Base-by-base conservation (phyloP, 2,329 filamentous ascomycete species). In the Phoma herbarum region DNA sequence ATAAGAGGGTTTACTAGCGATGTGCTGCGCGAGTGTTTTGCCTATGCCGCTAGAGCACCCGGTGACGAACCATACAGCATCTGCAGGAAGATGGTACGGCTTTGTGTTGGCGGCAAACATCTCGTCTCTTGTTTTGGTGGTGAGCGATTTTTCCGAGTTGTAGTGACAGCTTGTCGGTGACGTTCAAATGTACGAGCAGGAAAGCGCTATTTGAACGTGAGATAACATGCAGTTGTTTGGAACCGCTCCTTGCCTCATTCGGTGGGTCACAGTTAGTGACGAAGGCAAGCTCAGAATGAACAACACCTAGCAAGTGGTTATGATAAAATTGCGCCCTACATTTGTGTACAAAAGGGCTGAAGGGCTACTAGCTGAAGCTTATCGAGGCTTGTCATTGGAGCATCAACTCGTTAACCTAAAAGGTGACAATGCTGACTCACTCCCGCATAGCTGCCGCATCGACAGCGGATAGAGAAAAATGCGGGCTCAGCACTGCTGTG, bases 41-140 rank as follows among this genome's bases (percentile, higher is more conserved):
- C 82, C 82, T 8, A 84, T 81, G 12, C 83, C 82, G 0, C 76
- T 79, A 0, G 83, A 84, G 63, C 80, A 83, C 16, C 83, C 82
- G 33, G 82, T 71, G 45, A 69, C 55, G 28, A 59, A 50, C 57
- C 51, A 59, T 14, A 29, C 48, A 20, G 51, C 43, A 20, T 56
- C 23, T 8, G 42, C 12, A 9, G 57, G 52, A 25, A 60, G 47
- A 9, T 29, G 29, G n/a, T 55, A 60, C 9, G 52, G 52, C 14
- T 52, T 52, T 2, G 57, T 45, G 26, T 60, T 60, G 35, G 52
- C 47, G 22, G 52, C 22, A 23, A 60, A 60, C 52, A 60, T 60
- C 1, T 23, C 28, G 18, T 33, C 16, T 7, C 33, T 12, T 26
- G 7, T 12, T 16, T 14, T 18, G 11, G 28, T 31, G 5, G 35